Percentiles rank a stretch among this genome's conserved stretches.
Conservation (phyloP, 2,329 filamentous ascomycete species). For the Clonostachys rhizophaga region DNA sequence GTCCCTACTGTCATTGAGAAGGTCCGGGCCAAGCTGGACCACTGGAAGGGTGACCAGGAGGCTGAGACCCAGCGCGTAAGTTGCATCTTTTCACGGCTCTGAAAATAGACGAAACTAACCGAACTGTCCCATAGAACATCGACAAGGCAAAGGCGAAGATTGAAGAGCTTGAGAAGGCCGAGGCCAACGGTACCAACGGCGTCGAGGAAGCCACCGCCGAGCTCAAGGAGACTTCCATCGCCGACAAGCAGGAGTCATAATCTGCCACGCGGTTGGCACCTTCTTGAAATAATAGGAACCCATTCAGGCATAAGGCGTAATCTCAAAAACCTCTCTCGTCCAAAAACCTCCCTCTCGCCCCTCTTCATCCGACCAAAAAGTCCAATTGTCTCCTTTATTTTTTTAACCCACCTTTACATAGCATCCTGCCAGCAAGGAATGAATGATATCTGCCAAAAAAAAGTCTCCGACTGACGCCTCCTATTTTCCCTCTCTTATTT, state of each 20-base stretch:
- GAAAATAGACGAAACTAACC: slow-evolving; percentile 9
- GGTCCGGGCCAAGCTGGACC: slow-evolving; percentile 83
- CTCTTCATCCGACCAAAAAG: too few species aligned
- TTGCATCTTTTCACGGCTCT: not conserved
- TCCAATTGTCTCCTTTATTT: too few species aligned
- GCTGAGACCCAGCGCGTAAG: slow-evolving; percentile 86
- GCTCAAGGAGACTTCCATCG: slow-evolving; percentile 45
- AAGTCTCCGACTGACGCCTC: too few species aligned
- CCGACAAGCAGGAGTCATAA: slow-evolving; percentile 46
- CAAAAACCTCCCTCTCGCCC: too few species aligned
- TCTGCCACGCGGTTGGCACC: too few species aligned
- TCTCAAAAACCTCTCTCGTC: too few species aligned
- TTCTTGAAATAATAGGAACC: too few species aligned
- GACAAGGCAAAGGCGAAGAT: slow-evolving; percentile 96
- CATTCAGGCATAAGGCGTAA: too few species aligned
- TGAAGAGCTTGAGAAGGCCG: slow-evolving; percentile 68
- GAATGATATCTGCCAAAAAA: too few species aligned
- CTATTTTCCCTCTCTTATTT: too few species aligned
- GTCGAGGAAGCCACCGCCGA: slow-evolving; percentile 49
- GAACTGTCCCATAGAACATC: slow-evolving; percentile 64
- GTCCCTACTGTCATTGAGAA: slow-evolving; percentile 79
- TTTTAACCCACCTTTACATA: too few species aligned
- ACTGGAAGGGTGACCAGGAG: slow-evolving; percentile 90
- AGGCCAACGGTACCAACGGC: slow-evolving; percentile 37
- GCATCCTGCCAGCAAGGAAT: too few species aligned